phyloP scores from a whole-genome alignment of 352 stramenopile species.

The Achlya hypogyna region DNA sequence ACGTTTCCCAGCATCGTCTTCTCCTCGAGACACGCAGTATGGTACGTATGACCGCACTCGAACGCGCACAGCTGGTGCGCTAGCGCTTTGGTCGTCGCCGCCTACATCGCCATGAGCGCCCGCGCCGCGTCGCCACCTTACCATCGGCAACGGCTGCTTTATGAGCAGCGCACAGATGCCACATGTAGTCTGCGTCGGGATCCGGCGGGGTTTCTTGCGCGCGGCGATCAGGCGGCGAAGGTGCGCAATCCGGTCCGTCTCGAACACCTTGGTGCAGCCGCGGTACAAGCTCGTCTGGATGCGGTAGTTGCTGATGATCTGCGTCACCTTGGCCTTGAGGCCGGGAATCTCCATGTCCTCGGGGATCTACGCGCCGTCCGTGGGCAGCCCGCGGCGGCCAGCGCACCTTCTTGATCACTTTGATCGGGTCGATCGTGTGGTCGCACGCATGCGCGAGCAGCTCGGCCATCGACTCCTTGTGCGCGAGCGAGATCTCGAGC shows the following conservation, averaged over 20 bases:
- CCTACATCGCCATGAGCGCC: background rate
- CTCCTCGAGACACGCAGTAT: constrained; percentile 68
- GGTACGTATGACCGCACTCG: constrained; percentile 76
- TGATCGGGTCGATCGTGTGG: constrained; percentile 80
- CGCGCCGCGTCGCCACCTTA: too few relatives aligned
- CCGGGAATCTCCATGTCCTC: constrained; percentile 75
- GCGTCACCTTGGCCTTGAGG: constrained; percentile 69
- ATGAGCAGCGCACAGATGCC: constrained; percentile 56
- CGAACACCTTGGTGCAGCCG: constrained; percentile 67
- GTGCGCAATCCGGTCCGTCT: constrained; percentile 63
- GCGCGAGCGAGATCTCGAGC: constrained; percentile 70
- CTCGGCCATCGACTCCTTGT: constrained; percentile 62
- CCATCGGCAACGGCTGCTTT: background rate
- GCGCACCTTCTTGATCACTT: constrained; percentile 69
- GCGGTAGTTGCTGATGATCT: constrained; percentile 72
- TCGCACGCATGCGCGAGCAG: constrained; percentile 59
- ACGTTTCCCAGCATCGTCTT: constrained; percentile 84
- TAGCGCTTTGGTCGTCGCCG: background rate
- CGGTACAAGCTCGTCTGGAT: constrained; percentile 77
- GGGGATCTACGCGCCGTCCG: constrained; percentile 41
- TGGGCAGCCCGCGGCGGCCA: background rate
- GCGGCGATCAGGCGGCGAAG: constrained; percentile 53
- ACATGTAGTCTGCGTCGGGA: constrained; percentile 48
- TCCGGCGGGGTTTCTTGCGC: constrained; percentile 49
- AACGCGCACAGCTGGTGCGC: constrained; percentile 56